A percentile compares a stretch with the other conserved stretches of the same genome.
These are phyloP conservation scores for Fusarium acutatum DNA, from an alignment of 2,329 filamentous ascomycete genomes.

Conservation along the genomic window DNA sequence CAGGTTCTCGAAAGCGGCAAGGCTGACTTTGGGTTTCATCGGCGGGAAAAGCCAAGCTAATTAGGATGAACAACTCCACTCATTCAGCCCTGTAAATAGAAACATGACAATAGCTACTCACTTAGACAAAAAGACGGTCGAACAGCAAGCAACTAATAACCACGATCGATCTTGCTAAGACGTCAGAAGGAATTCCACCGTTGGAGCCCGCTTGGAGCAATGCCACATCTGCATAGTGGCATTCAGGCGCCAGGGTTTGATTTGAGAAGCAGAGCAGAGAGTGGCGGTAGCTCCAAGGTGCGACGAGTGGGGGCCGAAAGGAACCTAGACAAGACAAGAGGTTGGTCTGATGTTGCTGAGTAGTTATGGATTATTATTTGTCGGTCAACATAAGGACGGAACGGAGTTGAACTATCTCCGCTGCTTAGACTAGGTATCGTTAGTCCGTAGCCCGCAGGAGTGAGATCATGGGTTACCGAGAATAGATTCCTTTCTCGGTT, in stretches of 20 bases:
- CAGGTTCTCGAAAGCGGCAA: slow-evolving; percentile 20
- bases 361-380: neutral
- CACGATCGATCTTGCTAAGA: neutral
- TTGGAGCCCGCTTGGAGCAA: slow-evolving; percentile 4
- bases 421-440: neutral
- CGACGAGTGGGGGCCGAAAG: slow-evolving; percentile 27
- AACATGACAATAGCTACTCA: neutral
- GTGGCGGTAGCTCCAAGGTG: slow-evolving; percentile 16
- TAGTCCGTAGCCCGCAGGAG: neutral
- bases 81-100: slow-evolving; percentile 38
- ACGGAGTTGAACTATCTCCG: neutral
- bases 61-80: slow-evolving; percentile 2
- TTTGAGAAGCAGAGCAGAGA: neutral
- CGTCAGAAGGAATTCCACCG: neutral
- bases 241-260: neutral
- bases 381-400: slow-evolving; percentile 2
- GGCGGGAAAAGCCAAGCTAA: neutral
- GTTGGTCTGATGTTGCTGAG: neutral
- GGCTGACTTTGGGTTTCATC: slow-evolving; percentile 36
- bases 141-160: neutral
- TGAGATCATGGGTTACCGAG: slow-evolving; percentile 29
- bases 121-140: neutral
- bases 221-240: neutral
- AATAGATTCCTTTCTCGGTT: slow-evolving; percentile 25
- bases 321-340: slow-evolving; percentile 6